Percentiles rank a stretch among this genome's conserved stretches.
Conservation (phyloP, 2,329 filamentous ascomycete species). For the Aspergillus versicolor region DNA sequence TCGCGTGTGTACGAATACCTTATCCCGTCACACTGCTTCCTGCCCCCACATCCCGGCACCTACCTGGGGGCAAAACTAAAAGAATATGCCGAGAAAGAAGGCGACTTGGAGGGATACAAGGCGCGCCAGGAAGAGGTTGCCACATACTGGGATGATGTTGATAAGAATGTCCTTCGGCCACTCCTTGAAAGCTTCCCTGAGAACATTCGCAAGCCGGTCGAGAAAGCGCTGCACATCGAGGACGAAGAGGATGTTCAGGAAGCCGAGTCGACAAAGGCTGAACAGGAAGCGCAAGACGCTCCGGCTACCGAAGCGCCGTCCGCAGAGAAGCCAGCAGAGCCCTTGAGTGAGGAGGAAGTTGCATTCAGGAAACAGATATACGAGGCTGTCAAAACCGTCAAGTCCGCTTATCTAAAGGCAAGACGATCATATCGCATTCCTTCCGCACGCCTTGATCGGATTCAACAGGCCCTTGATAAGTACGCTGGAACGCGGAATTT, state of each 20-base stretch:
- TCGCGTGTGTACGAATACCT: conserved; percentile 97
- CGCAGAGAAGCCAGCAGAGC: conserved; percentile 12
- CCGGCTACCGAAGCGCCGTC: neutral
- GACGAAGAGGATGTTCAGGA: conserved; percentile 27
- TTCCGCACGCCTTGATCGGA: conserved; percentile 65
- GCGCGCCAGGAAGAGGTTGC: conserved; percentile 73
- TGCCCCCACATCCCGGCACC: conserved; percentile 87
- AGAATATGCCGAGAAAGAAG: conserved; percentile 72
- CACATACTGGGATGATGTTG: conserved; percentile 78
- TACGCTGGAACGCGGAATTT: conserved; percentile 88
- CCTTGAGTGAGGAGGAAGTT: conserved; percentile 10
- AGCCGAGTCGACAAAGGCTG: neutral
- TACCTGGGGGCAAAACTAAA: conserved; percentile 80
- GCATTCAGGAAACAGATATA: conserved; percentile 54
- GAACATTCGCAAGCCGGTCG: conserved; percentile 39
- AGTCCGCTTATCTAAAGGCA: conserved; percentile 75
- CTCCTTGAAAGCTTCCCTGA: conserved; percentile 51
- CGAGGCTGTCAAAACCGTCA: conserved; percentile 69
- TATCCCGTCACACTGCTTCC: conserved; percentile 86
- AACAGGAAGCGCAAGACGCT: neutral
- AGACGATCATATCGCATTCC: conserved; percentile 85
- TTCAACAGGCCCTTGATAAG: conserved; percentile 71
- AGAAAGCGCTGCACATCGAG: conserved; percentile 39
- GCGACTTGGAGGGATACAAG: conserved; percentile 67
- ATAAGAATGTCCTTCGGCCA: conserved; percentile 76